Evolutionary conservation across 768 basidiomycete genomes (phyloP).

Genomic region (Russula sp.): DNA sequence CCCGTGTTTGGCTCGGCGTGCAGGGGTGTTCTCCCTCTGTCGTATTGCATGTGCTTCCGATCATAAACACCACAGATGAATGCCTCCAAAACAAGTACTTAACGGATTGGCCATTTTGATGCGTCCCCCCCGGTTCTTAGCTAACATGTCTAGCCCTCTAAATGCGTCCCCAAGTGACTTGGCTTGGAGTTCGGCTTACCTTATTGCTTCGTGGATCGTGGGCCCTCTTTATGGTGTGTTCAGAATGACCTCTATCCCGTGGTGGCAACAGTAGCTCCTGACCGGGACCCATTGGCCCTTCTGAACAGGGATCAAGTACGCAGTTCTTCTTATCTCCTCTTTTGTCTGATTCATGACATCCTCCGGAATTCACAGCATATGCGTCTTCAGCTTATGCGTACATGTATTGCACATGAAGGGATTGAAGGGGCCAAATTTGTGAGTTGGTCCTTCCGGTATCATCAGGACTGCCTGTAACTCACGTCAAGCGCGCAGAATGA

Average conservation of each 20-base stretch:
- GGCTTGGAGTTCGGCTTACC: neutral
- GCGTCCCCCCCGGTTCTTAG: neutral
- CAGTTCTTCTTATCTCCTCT: neutral
- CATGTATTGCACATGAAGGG: conserved; percentile 4
- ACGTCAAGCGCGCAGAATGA: neutral
- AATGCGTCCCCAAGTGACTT: conserved; percentile 4
- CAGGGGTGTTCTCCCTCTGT: no score
- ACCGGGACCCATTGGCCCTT: neutral
- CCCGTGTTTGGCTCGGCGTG: no score
- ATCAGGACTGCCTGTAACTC: neutral
- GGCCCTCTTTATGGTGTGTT: conserved; percentile 16
- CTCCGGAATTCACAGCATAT: neutral
- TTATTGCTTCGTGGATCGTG: conserved; percentile 4
- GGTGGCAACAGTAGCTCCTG: neutral
- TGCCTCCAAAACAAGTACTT: neutral
- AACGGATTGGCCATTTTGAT: neutral
- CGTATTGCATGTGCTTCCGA: neutral
- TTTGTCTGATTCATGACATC: neutral
- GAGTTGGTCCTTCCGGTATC: neutral
- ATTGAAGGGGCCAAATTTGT: conserved; percentile 3
- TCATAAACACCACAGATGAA: neutral
- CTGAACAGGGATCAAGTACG: conserved; percentile 16
- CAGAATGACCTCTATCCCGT: neutral
- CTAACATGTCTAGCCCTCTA: conserved; percentile 1
- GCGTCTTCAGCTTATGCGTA: conserved; percentile 6